Evolutionary conservation across 805 yeast genomes (phyloP).

Genomic region (Starmerella lactis-condensi): DNA sequence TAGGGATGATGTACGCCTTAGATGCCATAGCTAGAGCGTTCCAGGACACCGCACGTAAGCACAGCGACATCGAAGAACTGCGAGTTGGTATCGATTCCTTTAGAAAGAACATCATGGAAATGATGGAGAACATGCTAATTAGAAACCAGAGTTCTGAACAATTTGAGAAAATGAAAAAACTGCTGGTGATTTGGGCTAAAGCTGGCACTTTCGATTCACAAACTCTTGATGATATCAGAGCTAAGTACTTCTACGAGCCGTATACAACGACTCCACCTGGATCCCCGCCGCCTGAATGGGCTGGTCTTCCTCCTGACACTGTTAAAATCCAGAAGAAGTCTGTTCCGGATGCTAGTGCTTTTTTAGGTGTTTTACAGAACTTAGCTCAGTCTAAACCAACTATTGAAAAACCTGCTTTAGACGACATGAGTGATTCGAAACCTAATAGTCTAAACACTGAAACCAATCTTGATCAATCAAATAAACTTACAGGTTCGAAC

Average conservation of each 20-base stretch:
- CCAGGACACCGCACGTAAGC: conserved; percentile 45
- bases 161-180: conserved; percentile 53
- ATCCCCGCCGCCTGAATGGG: conserved; percentile 33
- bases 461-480: not conserved
- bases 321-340: conserved; percentile 6
- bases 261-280: conserved; percentile 50
- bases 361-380: conserved; percentile 41
- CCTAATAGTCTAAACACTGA: not conserved
- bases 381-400: conserved; percentile 32
- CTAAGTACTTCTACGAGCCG: conserved; percentile 32
- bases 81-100: too few relatives aligned
- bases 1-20: conserved; percentile 77
- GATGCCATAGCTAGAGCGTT: conserved; percentile 82
- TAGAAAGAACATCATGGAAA: conserved; percentile 19
- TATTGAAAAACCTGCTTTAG: conserved; percentile 12
- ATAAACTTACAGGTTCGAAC: not conserved
- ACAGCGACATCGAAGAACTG: conserved; percentile 7
- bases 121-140: conserved; percentile 36
- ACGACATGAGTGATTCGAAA: conserved; percentile 1
- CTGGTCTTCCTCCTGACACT: conserved; percentile 14
- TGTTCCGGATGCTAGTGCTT: conserved; percentile 28
- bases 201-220: conserved; percentile 54
- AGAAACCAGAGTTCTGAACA: conserved; percentile 14
- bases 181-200: conserved; percentile 84
- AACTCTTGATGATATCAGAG: conserved; percentile 36